phyloP scores from a whole-genome alignment of 768 basidiomycete genomes.

The Mycena rebaudengoi region DNA sequence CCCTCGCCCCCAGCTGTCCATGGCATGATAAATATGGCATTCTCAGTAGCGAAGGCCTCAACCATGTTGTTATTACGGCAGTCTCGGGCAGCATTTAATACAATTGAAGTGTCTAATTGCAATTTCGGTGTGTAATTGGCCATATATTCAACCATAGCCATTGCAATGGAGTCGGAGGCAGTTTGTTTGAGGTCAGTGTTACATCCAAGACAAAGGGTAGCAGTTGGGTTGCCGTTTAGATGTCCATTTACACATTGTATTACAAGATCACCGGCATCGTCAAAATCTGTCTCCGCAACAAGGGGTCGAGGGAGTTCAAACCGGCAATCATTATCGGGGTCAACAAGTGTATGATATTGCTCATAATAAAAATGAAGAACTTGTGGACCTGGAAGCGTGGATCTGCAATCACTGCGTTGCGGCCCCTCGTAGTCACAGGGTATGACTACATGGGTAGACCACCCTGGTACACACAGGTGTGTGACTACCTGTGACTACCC shows the following conservation, averaged over 20 bases:
- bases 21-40: slow-evolving; percentile 8
- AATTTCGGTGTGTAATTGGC: slow-evolving; percentile 22
- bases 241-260: slow-evolving; percentile 17
- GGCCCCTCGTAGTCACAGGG: too few species aligned
- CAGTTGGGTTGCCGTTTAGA: slow-evolving; percentile 20
- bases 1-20: background rate
- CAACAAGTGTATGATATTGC: slow-evolving; percentile 17
- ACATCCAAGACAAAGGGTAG: slow-evolving; percentile 2
- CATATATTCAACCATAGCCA: slow-evolving; percentile 21
- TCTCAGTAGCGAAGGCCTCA: slow-evolving; percentile 12
- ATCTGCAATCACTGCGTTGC: slow-evolving; percentile 16
- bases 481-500: too few species aligned
- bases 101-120: slow-evolving; percentile 18
- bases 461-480: too few species aligned
- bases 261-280: slow-evolving; percentile 7
- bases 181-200: slow-evolving; percentile 19
- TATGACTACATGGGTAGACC: too few species aligned
- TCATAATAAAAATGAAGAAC: slow-evolving; percentile 24
- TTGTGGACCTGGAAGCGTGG: slow-evolving; percentile 23
- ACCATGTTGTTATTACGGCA: slow-evolving; percentile 4
- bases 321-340: slow-evolving; percentile 19
- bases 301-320: slow-evolving; percentile 18
- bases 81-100: too few species aligned
- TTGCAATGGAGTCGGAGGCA: slow-evolving; percentile 18
- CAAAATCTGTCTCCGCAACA: slow-evolving; percentile 9